These are phyloP conservation scores for Durio zibethinus DNA, from an alignment of 345 rosid genomes.

Conservation along the genomic window DNA sequence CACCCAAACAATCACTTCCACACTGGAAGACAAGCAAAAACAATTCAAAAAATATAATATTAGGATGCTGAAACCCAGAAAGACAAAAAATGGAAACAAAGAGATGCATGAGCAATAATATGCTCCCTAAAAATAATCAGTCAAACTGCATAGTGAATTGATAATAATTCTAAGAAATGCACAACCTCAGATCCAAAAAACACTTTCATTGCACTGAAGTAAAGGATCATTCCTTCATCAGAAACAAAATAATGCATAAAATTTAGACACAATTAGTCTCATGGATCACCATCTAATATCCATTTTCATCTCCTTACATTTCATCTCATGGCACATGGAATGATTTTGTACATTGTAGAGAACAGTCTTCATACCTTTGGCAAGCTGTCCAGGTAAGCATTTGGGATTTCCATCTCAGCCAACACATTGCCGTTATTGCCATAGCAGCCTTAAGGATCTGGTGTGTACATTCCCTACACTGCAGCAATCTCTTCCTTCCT, in stretches of 20 bases:
- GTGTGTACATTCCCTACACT: constrained; percentile 76
- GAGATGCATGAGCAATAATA: background rate
- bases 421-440: constrained; percentile 89
- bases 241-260: background rate
- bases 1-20: constrained; percentile 83
- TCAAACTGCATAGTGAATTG: background rate
- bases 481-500: constrained; percentile 79
- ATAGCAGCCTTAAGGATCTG: constrained; percentile 97
- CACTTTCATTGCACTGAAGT: background rate
- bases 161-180: background rate
- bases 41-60: background rate
- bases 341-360: background rate
- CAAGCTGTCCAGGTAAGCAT: constrained; percentile 71
- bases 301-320: background rate
- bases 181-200: background rate
- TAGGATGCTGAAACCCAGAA: background rate
- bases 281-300: background rate
- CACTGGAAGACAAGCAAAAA: constrained; percentile 36
- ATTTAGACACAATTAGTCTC: background rate
- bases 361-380: constrained; percentile 60
- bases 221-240: background rate
- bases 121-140: background rate
- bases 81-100: background rate
- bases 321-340: constrained; percentile 1
- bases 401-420: constrained; percentile 89